Base-by-base conservation (phyloP, 2,329 filamentous ascomycete species). In the Penicillium sumatraense region DNA sequence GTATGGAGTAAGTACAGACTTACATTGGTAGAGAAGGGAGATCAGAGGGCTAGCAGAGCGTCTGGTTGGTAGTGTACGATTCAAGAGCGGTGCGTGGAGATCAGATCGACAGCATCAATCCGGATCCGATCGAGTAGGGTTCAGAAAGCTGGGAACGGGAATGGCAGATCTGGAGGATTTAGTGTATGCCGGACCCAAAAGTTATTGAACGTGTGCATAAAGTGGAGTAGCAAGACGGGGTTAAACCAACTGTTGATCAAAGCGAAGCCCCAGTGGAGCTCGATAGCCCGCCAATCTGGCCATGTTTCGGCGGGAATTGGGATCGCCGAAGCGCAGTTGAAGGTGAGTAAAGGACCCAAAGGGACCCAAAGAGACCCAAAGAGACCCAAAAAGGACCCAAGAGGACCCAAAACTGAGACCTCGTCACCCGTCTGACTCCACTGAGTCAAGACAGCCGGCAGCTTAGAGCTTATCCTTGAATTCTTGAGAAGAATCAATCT, bases 161-260 rank as follows among this genome's bases (percentile, higher is more conserved):
- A 31, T 46, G 42, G 42, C 24, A 46, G 42, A 46, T 46, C 42
- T 21, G 42, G 42, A 46, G 42, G 42, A 27, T 16, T 42, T 46
- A 31, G 42, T 29, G 26, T 31, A n/a, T 31, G 42, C 16, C 16
- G 42, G 42, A 46, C 27, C 42, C 42, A 46, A 46, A 46, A 46
- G n/a, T 46, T 46, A 46, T 46, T 46, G 42, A 46, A 21, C 26
- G 26, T 14, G 26, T 46, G 42, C 42, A 46, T 46, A n/a, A 29
- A 46, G 42, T 31, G 24, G 42, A 31, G 26, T n/a, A 13, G 6
- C 10, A 23, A 24, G 20, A 42, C 16, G 38, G 38, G 38, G 38
- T 16, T n/a, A 20, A 18, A 38, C 35, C 38, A 42, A 9, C 21
- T 20, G 42, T 31, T 46, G 42, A 46, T 46, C 42, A 24, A 11